Base-by-base conservation (phyloP, 2,329 filamentous ascomycete species). In the Hypoxylon sp. region DNA sequence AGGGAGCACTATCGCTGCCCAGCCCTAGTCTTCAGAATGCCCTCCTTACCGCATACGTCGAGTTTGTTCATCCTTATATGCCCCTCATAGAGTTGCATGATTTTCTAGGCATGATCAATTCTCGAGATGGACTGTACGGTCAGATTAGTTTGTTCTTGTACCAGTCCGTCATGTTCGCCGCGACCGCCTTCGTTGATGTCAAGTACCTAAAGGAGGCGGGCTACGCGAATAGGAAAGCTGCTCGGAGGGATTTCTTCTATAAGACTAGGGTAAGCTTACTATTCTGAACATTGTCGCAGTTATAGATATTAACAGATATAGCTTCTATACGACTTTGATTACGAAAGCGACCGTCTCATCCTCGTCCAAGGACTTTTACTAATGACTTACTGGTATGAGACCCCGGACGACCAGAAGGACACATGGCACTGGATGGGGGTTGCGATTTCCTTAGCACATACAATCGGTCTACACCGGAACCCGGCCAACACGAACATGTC, bases 341-440 rank as follows among this genome's bases (percentile, higher is more conserved):
- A 97, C 79, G 95, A 98, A 80, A 89, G 90, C 48, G 94, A 98
- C 79, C 92, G 94, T 56, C 90, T 98, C 63, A 89, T 93, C 19
- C 86, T 98, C 23, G 93, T 98, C 14, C 95, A 98, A 80, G 91
- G 93, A 3, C 85, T 98, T 21, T 85, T 98, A 23, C 86, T 98
- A 65, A 94, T 98, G 92, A 97, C 94, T 2, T 97, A 97, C 79
- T 98, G 95, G 92, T 98, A 98, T 79, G 94, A 98, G 80, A 97
- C 93, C 11, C 94, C 94, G 0, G 94, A 98, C 80, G 95, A 98
- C 78, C 93, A 97, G 77, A 98, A 98, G 80, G 95, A 98, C 78
- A 98, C 94, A 49, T 98, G 95, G 93, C 94, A 98, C 78, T 98
- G 94, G 95, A 97, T 98, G 93, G 95, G 95, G 17, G 93, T 98